These are phyloP conservation scores for Candolleomyces aberdarensis DNA, from an alignment of 768 basidiomycete species.

Conservation along the genomic window DNA sequence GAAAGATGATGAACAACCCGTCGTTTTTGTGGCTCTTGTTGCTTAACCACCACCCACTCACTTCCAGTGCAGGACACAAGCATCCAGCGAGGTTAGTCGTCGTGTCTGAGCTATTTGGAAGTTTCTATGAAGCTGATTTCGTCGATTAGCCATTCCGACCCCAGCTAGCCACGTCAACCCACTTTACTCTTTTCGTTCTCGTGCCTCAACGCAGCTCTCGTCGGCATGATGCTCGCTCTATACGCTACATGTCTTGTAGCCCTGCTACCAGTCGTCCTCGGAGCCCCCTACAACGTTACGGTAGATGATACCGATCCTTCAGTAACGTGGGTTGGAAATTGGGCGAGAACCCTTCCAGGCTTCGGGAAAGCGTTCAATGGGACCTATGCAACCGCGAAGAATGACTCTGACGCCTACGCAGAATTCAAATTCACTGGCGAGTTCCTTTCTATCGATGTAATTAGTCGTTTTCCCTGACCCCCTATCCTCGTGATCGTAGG, in stretches of 20 bases:
- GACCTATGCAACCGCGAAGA: neutral
- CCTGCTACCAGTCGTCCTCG: neutral
- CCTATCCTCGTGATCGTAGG: constrained; percentile 21
- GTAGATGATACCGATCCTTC: constrained; percentile 11
- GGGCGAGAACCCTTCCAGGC: constrained; percentile 2
- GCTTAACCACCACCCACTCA: no score
- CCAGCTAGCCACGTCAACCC: no score
- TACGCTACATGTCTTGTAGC: neutral
- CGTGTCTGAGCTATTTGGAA: no score
- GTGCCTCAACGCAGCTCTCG: no score
- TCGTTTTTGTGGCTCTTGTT: no score
- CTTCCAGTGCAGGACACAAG: no score
- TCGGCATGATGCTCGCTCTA: no score
- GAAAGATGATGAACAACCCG: no score
- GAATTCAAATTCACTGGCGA: constrained; percentile 10
- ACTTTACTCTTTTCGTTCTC: no score
- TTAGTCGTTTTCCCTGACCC: neutral
- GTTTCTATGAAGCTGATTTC: no score
- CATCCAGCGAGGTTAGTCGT: no score
- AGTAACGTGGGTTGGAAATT: constrained; percentile 5
- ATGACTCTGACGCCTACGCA: constrained; percentile 3
- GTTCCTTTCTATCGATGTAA: neutral
- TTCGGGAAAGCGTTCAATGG: neutral
- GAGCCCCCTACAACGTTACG: constrained; percentile 4
- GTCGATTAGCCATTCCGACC: no score